These are phyloP conservation scores for Apostasia shenzhenica DNA, from an alignment of 106 monocot species.

Conservation along the genomic window DNA sequence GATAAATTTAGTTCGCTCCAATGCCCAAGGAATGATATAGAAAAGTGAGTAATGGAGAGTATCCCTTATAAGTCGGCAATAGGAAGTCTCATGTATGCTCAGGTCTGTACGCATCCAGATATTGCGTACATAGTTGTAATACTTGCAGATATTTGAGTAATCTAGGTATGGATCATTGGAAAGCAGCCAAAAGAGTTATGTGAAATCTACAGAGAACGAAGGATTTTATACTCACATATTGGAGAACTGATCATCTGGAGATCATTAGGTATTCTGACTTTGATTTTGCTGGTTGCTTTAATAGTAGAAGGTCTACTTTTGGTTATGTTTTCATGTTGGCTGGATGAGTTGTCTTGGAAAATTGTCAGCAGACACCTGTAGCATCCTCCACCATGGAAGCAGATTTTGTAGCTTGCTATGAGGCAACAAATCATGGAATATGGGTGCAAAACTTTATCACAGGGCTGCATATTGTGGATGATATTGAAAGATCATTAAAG, in stretches of 20 bases:
- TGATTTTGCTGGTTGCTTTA: background rate
- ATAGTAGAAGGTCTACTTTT: conserved; percentile 2
- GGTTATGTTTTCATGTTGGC: conserved; percentile 2
- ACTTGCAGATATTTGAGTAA: background rate
- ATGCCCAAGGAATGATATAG: conserved; percentile 7
- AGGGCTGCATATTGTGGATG: conserved; percentile 3
- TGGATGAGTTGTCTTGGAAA: conserved; percentile 1
- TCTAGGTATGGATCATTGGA: background rate
- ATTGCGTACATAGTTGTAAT: background rate
- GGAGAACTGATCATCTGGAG: background rate
- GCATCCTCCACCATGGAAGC: conserved; percentile 14
- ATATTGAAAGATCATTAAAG: conserved; percentile 10
- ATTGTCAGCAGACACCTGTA: conserved; percentile 8
- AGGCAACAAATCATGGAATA: conserved; percentile 14
- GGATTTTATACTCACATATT: background rate
- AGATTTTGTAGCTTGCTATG: conserved; percentile 3
- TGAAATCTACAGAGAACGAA: background rate
- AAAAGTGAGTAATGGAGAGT: background rate
- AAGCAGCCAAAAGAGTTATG: background rate
- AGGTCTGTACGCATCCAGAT: background rate
- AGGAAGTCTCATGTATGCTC: background rate
- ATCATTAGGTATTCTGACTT: background rate
- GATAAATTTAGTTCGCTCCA: background rate
- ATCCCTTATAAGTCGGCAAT: background rate
- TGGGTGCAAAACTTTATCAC: conserved; percentile 12